Conservation (phyloP, 805 yeast genomes). For the Priceomyces castillae region DNA sequence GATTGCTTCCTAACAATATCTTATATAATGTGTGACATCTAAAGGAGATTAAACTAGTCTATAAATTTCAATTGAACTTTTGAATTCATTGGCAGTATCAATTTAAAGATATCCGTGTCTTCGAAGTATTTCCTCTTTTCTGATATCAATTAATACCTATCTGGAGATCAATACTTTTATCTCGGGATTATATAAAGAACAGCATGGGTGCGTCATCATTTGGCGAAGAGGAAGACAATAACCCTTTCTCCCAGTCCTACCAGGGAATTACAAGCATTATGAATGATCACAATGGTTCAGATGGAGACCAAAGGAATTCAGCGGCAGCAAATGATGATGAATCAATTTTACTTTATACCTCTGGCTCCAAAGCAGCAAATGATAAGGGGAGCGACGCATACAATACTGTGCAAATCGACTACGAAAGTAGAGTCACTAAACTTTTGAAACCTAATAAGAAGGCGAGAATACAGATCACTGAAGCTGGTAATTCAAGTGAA, state of each 20-base stretch:
- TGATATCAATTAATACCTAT: not conserved
- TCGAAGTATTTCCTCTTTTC: too few relatives aligned
- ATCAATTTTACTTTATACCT: constrained; percentile 28
- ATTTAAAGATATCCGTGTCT: too few relatives aligned
- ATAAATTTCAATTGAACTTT: too few relatives aligned
- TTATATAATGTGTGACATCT: too few relatives aligned
- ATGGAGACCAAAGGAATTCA: not conserved
- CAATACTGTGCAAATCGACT: constrained; percentile 29
- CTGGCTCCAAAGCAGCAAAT: constrained; percentile 11
- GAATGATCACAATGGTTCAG: constrained; percentile 4
- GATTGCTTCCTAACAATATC: not conserved
- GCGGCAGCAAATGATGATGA: constrained; percentile 19
- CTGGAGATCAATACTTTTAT: not conserved
- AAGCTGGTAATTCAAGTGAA: constrained; percentile 85
- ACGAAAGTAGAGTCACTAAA: constrained; percentile 36
- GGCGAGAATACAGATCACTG: constrained; percentile 50
- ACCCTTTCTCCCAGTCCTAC: constrained; percentile 27
- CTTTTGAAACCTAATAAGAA: constrained; percentile 29
- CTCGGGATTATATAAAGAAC: not conserved
- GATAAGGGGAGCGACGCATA: constrained; percentile 12
- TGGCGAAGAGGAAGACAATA: constrained; percentile 36
- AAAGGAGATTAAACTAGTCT: too few relatives aligned
- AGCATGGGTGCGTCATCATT: constrained; percentile 8
- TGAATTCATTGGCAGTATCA: too few relatives aligned
- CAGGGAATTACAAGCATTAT: constrained; percentile 27